Evolutionary conservation across 768 basidiomycete genomes (phyloP), one percentile per base, ranked within the genome.

Genomic region (Russula sp.): DNA sequence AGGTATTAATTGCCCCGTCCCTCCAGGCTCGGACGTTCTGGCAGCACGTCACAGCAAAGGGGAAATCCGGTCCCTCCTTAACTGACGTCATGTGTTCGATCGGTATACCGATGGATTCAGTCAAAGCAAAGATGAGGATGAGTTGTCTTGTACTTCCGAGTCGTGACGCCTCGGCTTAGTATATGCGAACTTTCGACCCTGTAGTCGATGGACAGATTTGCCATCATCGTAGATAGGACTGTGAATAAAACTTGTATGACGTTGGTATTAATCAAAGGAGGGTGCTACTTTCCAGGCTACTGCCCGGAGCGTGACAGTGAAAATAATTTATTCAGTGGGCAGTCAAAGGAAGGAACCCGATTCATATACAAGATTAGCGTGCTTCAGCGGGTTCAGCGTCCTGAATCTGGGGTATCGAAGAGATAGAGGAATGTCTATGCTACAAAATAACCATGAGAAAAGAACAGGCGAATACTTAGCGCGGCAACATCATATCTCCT

Each of bases 21-120:
- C 4, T 9, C n/a, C 35, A 64, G 63, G 63, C 13, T 66, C 57
- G 27, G 50, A 53, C 39, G 11, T 3, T 27, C 20, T 65, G 34
- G 0, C 0, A 2, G 6, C 16, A 18, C 49, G 51, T 40, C 22
- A 65, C 35, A 1, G 5, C 1, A 13, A 20, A 1, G 50, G 13
- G 13, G 49, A 34, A 8, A 51, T 65, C 16, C 34, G 13, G 6
- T 4, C 35, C 22, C 64, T 63, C 20, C 61, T 65, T 14, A 32
- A 32, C 11, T 63, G 42, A 57, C 0, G 31, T 50, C 8, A 18
- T 39, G 1, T 32, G 3, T 13, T 35, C 13, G 44, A 48, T n/a
- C 6, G 7, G 35, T 27, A 16, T 51, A 11, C 37, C 44, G 18
- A n/a, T 44, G 18, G 8, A 44, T 18, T 44, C 6, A n/a, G 44